Conservation (phyloP, 331 rosid genomes). For the Pyracantha coccinea region DNA sequence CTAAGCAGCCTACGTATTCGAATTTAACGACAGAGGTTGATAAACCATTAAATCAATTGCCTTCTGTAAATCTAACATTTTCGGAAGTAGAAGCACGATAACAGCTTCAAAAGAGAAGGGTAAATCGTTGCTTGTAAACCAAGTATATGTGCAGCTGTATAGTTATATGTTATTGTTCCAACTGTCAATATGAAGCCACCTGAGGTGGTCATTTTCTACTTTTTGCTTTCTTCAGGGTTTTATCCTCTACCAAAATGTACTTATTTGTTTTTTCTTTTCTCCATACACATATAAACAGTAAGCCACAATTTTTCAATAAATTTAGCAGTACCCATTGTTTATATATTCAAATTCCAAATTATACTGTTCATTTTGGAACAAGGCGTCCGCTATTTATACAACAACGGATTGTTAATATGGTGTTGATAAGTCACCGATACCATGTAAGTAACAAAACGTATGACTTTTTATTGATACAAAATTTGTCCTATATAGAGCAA, state of each 20-base stretch:
- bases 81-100: no score
- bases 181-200: not conserved
- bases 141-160: not conserved
- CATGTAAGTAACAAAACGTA: no score
- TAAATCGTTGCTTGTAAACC: not conserved
- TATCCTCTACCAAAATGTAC: not conserved
- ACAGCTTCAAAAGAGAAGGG: not conserved
- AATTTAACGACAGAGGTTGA: not conserved
- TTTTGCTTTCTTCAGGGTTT: not conserved
- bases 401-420: no score
- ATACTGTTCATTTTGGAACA: not conserved
- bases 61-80: no score
- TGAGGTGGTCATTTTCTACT: not conserved
- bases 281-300: not conserved
- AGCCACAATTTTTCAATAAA: not conserved
- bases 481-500: no score
- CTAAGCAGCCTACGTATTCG: conserved; percentile 10
- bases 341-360: no score
- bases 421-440: no score
- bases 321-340: not conserved
- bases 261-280: not conserved
- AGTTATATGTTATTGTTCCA: not conserved
- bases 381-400: not conserved
- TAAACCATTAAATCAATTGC: not conserved
- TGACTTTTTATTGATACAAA: no score